Evolutionary conservation across 2,329 filamentous ascomycete genomes (phyloP).

Genomic region (Diaporthe citrichinensis): DNA sequence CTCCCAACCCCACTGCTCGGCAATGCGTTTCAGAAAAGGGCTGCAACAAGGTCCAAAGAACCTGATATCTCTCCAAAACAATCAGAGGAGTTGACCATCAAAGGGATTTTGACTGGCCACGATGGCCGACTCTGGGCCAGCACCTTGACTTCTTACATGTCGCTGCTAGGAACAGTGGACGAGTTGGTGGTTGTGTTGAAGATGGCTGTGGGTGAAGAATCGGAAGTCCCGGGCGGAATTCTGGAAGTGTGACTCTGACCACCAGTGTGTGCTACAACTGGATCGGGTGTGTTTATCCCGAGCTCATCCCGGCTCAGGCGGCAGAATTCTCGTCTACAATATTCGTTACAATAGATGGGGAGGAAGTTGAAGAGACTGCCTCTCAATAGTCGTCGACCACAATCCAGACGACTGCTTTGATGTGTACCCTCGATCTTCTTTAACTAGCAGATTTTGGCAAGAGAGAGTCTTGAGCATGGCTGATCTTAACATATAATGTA

Average conservation of each 20-base stretch:
- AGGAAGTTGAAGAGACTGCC: background rate
- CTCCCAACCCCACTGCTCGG: background rate
- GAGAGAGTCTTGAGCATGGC: too few relatives aligned
- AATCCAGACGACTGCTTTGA: background rate
- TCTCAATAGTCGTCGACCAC: background rate
- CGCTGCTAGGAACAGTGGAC: slow-evolving; percentile 4
- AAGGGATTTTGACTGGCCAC: background rate
- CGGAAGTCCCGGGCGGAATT: background rate
- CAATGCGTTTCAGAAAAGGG: background rate
- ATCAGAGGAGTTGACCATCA: background rate
- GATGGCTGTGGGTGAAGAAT: slow-evolving; percentile 1
- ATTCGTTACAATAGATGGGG: background rate
- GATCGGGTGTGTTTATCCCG: background rate
- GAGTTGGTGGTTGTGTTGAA: background rate
- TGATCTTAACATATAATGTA: background rate
- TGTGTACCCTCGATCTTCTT: background rate
- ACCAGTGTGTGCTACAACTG: background rate
- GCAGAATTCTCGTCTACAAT: background rate
- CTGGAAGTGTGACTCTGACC: background rate
- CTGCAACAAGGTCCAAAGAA: background rate
- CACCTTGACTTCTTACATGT: background rate
- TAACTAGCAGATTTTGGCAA: background rate
- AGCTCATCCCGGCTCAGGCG: background rate
- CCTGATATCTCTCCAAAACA: background rate
- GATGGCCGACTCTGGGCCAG: background rate